phyloP scores from a whole-genome alignment of 106 monocot species.

The Posidonia australis region DNA sequence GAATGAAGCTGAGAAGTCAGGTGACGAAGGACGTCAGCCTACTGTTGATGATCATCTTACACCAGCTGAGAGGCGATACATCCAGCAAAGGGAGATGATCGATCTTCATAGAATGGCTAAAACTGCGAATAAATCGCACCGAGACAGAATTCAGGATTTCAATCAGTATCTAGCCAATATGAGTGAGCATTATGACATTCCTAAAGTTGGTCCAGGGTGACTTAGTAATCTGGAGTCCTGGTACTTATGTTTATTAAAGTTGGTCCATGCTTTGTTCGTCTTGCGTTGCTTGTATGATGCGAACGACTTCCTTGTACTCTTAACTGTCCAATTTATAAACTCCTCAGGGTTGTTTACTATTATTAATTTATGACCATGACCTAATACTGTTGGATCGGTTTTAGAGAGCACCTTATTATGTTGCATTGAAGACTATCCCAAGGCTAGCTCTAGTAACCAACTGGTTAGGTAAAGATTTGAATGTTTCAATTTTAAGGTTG shows the following conservation, averaged over 20 bases:
- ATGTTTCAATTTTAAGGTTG: too few relatives aligned
- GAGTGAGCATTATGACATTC: slow-evolving; percentile 98
- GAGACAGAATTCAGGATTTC: slow-evolving; percentile 81
- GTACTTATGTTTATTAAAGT: neutral
- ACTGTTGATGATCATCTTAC: slow-evolving; percentile 46
- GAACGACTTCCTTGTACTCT: neutral
- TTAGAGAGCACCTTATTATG: too few relatives aligned
- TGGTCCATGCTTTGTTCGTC: neutral
- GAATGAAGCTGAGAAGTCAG: slow-evolving; percentile 7
- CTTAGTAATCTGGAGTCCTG: neutral
- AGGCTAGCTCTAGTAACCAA: too few relatives aligned
- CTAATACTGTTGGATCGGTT: too few relatives aligned
- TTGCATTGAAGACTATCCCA: too few relatives aligned
- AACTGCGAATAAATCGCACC: slow-evolving; percentile 77
- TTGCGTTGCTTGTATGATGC: neutral
- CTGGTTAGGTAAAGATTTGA: too few relatives aligned
- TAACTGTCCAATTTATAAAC: neutral
- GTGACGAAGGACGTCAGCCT: slow-evolving; percentile 4
- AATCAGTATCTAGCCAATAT: slow-evolving; percentile 88
- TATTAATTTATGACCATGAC: too few relatives aligned
- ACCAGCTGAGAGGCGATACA: slow-evolving; percentile 78
- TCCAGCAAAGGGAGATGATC: slow-evolving; percentile 71
- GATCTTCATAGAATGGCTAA: slow-evolving; percentile 57
- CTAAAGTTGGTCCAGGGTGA: slow-evolving; percentile 96
- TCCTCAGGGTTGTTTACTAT: too few relatives aligned